Conservation (phyloP, 768 basidiomycete species). For the Lactarius quietus region DNA sequence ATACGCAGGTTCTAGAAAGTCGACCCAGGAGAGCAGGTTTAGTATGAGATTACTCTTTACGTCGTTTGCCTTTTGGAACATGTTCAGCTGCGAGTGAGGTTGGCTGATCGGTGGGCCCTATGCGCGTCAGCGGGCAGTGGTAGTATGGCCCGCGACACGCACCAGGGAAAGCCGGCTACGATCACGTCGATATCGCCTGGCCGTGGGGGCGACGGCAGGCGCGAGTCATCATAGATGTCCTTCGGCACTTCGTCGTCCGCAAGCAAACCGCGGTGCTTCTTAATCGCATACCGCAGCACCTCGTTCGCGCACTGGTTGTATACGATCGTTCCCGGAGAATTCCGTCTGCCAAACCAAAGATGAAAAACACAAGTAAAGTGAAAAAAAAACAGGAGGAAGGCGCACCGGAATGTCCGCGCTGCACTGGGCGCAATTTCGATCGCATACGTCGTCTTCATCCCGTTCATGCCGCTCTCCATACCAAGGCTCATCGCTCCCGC, state of each 20-base stretch:
- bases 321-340: conserved; percentile 49
- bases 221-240: conserved; percentile 38
- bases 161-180: conserved; percentile 77
- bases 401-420: conserved; percentile 59
- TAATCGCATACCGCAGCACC: conserved; percentile 56
- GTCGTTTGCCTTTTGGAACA: conserved; percentile 65
- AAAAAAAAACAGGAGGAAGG: neutral
- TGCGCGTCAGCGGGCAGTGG: neutral
- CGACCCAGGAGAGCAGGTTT: conserved; percentile 47
- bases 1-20: conserved; percentile 40
- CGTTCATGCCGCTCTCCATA: conserved; percentile 48
- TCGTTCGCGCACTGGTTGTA: conserved; percentile 73
- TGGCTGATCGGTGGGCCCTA: conserved; percentile 44
- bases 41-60: conserved; percentile 65
- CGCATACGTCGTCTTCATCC: conserved; percentile 57
- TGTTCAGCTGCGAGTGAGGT: conserved; percentile 69
- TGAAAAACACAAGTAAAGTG: neutral
- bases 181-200: conserved; percentile 59
- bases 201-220: conserved; percentile 45
- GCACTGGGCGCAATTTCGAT: conserved; percentile 78
- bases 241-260: conserved; percentile 36
- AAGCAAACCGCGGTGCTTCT: conserved; percentile 38
- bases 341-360: conserved; percentile 40
- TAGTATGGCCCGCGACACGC: conserved; percentile 9
- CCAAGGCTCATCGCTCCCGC: conserved; percentile 61